A percentile compares a stretch with the other conserved stretches of the same genome.
Evolutionary conservation across 176 grass and related monocot species (phyloP).

Genomic region (Oryza brachyantha): DNA sequence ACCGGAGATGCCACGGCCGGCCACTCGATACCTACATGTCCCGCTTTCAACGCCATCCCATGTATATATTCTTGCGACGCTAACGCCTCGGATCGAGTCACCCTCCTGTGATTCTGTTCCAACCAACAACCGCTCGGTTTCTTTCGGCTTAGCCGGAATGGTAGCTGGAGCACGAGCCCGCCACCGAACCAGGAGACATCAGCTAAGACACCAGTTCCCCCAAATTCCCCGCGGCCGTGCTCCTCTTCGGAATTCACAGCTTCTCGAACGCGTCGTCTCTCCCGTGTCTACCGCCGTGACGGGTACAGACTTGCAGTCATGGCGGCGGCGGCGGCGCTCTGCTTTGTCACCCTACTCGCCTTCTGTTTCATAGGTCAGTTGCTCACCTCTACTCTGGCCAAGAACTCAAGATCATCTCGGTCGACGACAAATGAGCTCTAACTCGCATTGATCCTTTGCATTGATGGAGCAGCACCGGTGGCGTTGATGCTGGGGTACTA

Average conservation of each 20-base stretch:
- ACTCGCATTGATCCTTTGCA: not conserved
- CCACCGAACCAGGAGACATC: not conserved
- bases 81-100: not conserved
- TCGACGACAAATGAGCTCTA: not conserved
- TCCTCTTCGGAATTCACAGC: not conserved
- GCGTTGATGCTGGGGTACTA: slow-evolving; percentile 47
- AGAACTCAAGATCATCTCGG: not conserved
- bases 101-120: not conserved
- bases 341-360: slow-evolving; percentile 45
- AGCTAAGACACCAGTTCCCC: not conserved
- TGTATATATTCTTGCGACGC: no score
- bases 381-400: no score
- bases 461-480: slow-evolving; percentile 43
- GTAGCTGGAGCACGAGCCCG: slow-evolving; percentile 4
- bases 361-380: slow-evolving; percentile 52
- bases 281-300: not conserved
- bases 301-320: not conserved
- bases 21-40: not conserved
- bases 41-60: not conserved
- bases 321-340: slow-evolving; percentile 27
- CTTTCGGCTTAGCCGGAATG: not conserved
- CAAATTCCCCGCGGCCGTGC: not conserved
- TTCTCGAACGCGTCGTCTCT: not conserved
- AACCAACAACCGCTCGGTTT: not conserved
- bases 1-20: no score